phyloP scores from a whole-genome alignment of 2,329 filamentous ascomycete species.

The Amesomyces nigricolor region DNA sequence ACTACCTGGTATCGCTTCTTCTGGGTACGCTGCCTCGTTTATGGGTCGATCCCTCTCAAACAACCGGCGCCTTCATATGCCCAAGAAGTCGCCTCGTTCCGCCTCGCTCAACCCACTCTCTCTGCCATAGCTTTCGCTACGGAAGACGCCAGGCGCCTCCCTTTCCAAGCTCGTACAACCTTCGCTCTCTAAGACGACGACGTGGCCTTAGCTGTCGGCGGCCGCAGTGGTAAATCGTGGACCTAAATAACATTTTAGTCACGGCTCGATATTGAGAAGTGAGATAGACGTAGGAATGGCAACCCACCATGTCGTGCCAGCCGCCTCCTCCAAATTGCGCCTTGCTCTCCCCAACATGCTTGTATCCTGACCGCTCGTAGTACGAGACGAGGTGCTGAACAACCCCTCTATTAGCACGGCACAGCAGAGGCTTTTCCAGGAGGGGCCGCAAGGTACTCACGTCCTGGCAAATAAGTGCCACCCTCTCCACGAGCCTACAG shows the following conservation, averaged over 20 bases:
- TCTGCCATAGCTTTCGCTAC: too few relatives aligned
- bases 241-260: slow-evolving; percentile 20
- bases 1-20: not conserved
- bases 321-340: slow-evolving; percentile 70
- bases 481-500: slow-evolving; percentile 62
- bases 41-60: too few relatives aligned
- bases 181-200: slow-evolving; percentile 1
- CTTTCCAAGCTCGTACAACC: too few relatives aligned
- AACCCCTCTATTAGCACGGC: not conserved
- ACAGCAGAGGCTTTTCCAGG: not conserved
- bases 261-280: too few relatives aligned
- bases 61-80: too few relatives aligned
- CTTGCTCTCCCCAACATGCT: slow-evolving; percentile 60
- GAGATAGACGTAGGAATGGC: not conserved
- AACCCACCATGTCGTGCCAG: slow-evolving; percentile 74
- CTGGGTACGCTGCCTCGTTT: too few relatives aligned
- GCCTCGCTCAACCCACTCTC: too few relatives aligned
- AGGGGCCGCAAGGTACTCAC: slow-evolving; percentile 34
- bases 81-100: not conserved
- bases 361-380: slow-evolving; percentile 72
- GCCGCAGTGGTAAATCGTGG: slow-evolving; percentile 23
- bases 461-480: slow-evolving; percentile 73
- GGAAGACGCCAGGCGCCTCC: too few relatives aligned
- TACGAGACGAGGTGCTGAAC: slow-evolving; percentile 60
- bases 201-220: not conserved